Evolutionary conservation across 129 eudicot genomes (phyloP).

Genomic region (Helianthus annuus): DNA sequence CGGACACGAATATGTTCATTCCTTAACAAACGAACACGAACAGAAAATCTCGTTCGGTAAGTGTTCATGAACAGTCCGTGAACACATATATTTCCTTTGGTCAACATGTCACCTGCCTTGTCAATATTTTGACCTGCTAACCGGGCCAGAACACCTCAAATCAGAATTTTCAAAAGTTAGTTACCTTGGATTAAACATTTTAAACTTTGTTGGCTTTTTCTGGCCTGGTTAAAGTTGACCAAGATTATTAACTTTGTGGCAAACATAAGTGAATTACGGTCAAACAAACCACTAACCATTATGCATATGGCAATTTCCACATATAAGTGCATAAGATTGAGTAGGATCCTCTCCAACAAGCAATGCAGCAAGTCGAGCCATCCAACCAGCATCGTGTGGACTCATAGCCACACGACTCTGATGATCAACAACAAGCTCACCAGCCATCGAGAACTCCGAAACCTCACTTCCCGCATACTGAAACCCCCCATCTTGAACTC

Average conservation of each 20-base stretch:
- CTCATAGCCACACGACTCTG: constrained; percentile 41
- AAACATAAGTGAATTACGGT: neutral
- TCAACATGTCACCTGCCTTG: neutral
- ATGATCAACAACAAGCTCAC: constrained; percentile 71
- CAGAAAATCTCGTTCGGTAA: too few relatives aligned
- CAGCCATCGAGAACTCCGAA: constrained; percentile 44
- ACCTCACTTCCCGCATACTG: constrained; percentile 47
- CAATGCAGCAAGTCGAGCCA: constrained; percentile 88
- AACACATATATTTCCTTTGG: neutral
- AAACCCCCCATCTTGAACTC: constrained; percentile 26
- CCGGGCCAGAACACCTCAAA: neutral
- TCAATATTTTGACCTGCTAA: neutral
- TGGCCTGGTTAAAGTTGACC: neutral
- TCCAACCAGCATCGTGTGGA: constrained; percentile 81
- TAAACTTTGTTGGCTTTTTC: neutral
- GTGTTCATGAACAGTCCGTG: too few relatives aligned
- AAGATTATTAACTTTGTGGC: neutral
- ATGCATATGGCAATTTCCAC: constrained; percentile 95
- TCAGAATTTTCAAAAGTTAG: neutral
- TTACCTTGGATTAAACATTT: neutral
- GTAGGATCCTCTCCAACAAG: constrained; percentile 99
- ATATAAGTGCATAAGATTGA: constrained; percentile 86
- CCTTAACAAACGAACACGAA: too few relatives aligned
- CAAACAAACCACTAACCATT: constrained; percentile 56
- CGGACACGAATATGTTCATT: too few relatives aligned